A percentile compares a stretch with the other conserved stretches of the same genome.
phyloP scores from a whole-genome alignment of 2,329 filamentous ascomycete species.

The Aspergillus sp. region DNA sequence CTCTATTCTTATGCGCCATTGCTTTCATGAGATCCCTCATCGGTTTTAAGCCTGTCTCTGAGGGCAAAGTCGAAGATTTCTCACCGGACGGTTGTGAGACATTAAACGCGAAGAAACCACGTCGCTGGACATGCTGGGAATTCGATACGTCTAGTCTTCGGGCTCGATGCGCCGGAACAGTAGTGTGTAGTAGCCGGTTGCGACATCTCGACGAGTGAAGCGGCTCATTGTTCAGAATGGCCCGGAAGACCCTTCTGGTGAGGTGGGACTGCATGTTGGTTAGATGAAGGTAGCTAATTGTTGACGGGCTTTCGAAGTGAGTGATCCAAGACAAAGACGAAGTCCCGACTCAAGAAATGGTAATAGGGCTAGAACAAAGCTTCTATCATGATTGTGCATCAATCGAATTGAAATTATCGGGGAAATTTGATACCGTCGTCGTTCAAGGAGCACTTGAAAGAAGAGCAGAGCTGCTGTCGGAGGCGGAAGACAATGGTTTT shows the following conservation, averaged over 20 bases:
- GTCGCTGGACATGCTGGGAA: constrained; percentile 32
- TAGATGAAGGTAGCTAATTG: background rate
- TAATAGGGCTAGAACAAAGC: too few species aligned
- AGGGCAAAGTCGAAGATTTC: constrained; percentile 56
- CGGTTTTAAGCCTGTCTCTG: constrained; percentile 57
- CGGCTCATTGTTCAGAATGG: constrained; percentile 42
- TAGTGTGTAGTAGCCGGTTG: constrained; percentile 26
- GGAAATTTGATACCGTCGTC: too few species aligned
- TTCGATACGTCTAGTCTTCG: constrained; percentile 20
- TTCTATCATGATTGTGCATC: too few species aligned
- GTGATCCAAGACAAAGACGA: too few species aligned
- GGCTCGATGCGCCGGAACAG: constrained; percentile 22
- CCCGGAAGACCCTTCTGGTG: constrained; percentile 40
- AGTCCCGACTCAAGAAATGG: too few species aligned
- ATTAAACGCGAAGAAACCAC: constrained; percentile 29
- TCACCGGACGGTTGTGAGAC: constrained; percentile 45
- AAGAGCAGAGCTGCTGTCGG: too few species aligned
- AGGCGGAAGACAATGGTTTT: constrained; percentile 1
- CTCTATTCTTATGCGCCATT: constrained; percentile 58
- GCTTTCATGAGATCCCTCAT: constrained; percentile 66
- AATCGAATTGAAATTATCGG: too few species aligned
- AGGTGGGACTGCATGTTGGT: constrained; percentile 41
- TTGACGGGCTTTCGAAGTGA: too few species aligned
- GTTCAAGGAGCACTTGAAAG: too few species aligned
- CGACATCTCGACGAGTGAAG: constrained; percentile 35